Base-by-base conservation (phyloP, 2,329 filamentous ascomycete species). In the Fusarium musae region DNA sequence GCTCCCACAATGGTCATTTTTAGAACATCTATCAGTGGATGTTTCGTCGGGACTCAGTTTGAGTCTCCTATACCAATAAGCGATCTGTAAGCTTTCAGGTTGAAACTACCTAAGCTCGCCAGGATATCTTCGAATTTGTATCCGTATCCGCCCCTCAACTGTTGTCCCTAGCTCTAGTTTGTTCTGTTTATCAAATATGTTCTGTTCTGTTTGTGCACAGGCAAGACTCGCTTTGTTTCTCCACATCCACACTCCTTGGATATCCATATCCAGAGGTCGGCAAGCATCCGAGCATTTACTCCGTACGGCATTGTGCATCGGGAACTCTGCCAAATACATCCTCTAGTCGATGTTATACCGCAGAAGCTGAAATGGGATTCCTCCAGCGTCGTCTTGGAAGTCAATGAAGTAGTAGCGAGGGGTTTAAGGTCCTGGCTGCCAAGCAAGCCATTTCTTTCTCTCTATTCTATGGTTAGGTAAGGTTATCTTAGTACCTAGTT, bases 211-310 rank as follows among this genome's bases (percentile, higher is more conserved):
- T 69, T 64, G 50, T 69, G 65, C 42, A 37, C 26, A 47, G 34
- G 21, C 30, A 23, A 34, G 28, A 32, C 28, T 49, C 28, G n/a
- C 44, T 37, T 57, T 37, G 43, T 32, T 66, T 59, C 61, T 70
- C 70, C 70, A 67, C 70, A 61, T 28, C 37, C 50, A 28, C 23
- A n/a, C 37, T 56, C 40, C 40, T 46, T 53, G 34, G 26, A 46
- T 50, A 59, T 52, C 46, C 37, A 59, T 66, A 61, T 62, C 57
- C 39, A 59, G 40, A 39, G 59, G 53, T 57, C 66, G 70, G 66
- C 44, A 70, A 50, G 57, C 62, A 60, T 70, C 65, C 57, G 60
- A 73, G 43, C 30, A 66, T 36, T 67, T 59, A 40, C 19, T 40
- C 37, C 19, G 19, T 40, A 46, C 28, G 42, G 52, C 54, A 63